Base-by-base conservation (phyloP, 441 rosid genomes). In the Raphanus hybrid region DNA sequence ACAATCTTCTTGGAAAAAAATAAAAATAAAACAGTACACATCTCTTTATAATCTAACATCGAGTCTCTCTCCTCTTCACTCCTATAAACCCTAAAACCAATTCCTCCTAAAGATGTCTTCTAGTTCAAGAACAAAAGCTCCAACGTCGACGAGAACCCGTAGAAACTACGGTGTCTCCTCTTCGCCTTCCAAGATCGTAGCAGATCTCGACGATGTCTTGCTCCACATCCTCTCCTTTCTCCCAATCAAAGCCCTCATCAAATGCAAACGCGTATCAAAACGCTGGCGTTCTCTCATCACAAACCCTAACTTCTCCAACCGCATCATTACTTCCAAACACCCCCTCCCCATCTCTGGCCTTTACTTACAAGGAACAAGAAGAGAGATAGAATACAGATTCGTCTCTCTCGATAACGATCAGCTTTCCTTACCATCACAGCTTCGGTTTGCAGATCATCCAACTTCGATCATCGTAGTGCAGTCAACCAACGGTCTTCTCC, bases 241-340 rank as follows among this genome's bases (percentile, higher is more conserved):
- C 14, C 89, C 89, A 1, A 26, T 80, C 50, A 88, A 85, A 77
- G 68, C 90, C 8, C 85, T 90, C 14, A 41, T 85, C 61, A 84
- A 45, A 75, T 86, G 77, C 82, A 88, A 82, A 64, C 68, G 73
- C 6, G 87, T 88, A 4, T 88, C 91, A 0, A 86, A 84, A 73
- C 83, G 71, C 54, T 88, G 90, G 90, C 85, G 82, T 63, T 87
- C 85, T 3, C 86, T 88, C 74, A 84, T 91, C 52, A 75, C 90
- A n/a, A 32, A 70, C 45, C 90, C 91, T 11, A 4, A 20, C n/a
- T 86, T 85, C 77, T 61, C 64, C 43, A 11, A 57, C 50, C 68
- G 26, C 12, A 14, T 60, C 48, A 35, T 68, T 10, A 67, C 43
- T 12, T 45, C 63, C 8, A 60, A 71, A 1, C 77, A 70, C 10